Evolutionary conservation across 2,329 filamentous ascomycete species (phyloP).

Genomic region (Colletotrichum lini): DNA sequence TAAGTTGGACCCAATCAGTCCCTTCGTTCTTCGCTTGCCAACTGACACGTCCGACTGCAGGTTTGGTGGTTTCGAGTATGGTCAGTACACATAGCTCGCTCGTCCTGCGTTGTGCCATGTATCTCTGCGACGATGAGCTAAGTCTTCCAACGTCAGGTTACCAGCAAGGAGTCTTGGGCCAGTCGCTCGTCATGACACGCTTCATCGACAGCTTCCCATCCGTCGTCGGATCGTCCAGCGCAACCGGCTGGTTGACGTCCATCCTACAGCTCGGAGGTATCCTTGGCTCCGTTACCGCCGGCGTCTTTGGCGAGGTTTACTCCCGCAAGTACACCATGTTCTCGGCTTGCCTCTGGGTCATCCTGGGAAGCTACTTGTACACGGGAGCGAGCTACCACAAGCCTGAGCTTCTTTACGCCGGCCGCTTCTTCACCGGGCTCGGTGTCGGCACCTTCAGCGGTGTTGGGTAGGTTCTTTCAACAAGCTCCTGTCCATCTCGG

Average conservation of each 20-base stretch:
- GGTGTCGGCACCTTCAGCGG: constrained; percentile 64
- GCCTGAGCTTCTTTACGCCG: constrained; percentile 61
- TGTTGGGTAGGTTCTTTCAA: constrained; percentile 48
- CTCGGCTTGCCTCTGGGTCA: constrained; percentile 61
- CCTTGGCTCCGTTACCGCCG: constrained; percentile 62
- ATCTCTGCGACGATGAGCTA: too few species aligned
- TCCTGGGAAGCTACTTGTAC: constrained; percentile 62
- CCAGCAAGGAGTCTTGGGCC: constrained; percentile 66
- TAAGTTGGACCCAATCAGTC: constrained; percentile 43
- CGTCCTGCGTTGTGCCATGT: too few species aligned
- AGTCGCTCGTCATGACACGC: constrained; percentile 66
- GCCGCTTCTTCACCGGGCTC: constrained; percentile 64
- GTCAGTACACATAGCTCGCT: constrained; percentile 39
- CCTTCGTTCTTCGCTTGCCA: background rate
- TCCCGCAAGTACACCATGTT: constrained; percentile 68
- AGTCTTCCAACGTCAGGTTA: constrained; percentile 47
- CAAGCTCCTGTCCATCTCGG: too few species aligned
- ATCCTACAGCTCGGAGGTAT: constrained; percentile 66
- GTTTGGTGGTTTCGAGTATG: constrained; percentile 67
- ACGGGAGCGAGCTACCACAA: constrained; percentile 57
- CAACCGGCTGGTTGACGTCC: constrained; percentile 66
- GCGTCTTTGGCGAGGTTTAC: constrained; percentile 64
- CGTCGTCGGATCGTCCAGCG: constrained; percentile 60
- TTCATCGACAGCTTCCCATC: constrained; percentile 65
- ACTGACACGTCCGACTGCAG: constrained; percentile 46